A percentile compares a stretch with the other conserved stretches of the same genome.
phyloP scores from a whole-genome alignment of 208 protist species.

The Trypanosoma lewisi region DNA sequence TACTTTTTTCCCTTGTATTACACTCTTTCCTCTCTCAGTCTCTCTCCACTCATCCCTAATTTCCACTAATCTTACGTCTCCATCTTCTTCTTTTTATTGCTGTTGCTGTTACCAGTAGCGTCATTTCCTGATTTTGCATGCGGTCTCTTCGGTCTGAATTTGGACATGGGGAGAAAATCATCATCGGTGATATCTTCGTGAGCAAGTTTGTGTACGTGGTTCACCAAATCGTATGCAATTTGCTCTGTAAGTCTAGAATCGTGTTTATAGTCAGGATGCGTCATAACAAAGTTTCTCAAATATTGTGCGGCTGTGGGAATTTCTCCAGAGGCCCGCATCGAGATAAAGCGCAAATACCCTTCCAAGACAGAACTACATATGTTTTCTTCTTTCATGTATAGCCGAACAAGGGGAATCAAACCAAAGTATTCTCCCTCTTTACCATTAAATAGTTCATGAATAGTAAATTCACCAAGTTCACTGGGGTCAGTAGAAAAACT shows the following conservation, averaged over 20 bases:
- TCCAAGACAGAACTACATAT: conserved; percentile 56
- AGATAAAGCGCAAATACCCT: conserved; percentile 91
- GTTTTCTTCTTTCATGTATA: conserved; percentile 84
- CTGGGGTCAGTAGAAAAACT: conserved; percentile 40
- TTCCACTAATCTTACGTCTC: too few species aligned
- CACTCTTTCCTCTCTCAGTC: too few species aligned
- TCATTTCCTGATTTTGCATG: conserved; percentile 20
- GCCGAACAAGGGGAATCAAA: conserved; percentile 90
- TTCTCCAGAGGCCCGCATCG: conserved; percentile 90
- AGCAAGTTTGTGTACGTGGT: conserved; percentile 67
- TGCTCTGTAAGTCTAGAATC: conserved; percentile 92
- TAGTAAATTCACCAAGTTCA: conserved; percentile 81
- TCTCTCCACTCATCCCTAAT: too few species aligned
- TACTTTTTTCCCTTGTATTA: too few species aligned
- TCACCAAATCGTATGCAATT: conserved; percentile 89
- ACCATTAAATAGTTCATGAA: conserved; percentile 97
- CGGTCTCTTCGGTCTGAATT: conserved; percentile 35
- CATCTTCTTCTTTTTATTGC: too few species aligned
- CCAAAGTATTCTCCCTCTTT: conserved; percentile 83
- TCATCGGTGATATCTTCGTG: conserved; percentile 38
- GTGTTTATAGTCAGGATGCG: conserved; percentile 94
- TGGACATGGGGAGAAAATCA: conserved; percentile 52
- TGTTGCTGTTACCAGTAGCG: too few species aligned
- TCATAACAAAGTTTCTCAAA: conserved; percentile 91
- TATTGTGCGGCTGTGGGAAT: conserved; percentile 94